A percentile compares a stretch with the other conserved stretches of the same genome.
Evolutionary conservation across 345 rosid species (phyloP).

Genomic region (Eucalyptus globulus): DNA sequence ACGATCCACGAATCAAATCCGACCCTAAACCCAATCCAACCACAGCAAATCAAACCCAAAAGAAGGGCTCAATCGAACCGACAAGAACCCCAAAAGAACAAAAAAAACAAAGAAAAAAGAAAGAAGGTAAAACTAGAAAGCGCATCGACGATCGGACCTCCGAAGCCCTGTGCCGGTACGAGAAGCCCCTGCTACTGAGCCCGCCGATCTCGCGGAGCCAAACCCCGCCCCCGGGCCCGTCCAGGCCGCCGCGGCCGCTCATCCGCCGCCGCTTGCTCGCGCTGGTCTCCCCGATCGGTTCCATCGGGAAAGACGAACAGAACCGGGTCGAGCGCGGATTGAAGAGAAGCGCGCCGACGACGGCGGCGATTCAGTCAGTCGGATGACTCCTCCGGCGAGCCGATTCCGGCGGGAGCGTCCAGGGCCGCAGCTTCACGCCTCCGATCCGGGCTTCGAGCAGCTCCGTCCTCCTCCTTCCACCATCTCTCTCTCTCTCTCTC

Average conservation of each 20-base stretch:
- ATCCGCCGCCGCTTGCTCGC: slow-evolving; percentile 12
- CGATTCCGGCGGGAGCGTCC: not conserved
- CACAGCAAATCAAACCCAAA: not conserved
- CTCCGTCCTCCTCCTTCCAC: not conserved
- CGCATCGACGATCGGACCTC: slow-evolving; percentile 30
- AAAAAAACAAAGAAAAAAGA: not conserved
- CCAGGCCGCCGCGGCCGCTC: slow-evolving; percentile 9
- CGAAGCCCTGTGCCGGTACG: slow-evolving; percentile 58
- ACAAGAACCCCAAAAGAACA: not conserved
- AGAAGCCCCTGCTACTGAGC: slow-evolving; percentile 51
- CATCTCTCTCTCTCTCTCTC: not conserved
- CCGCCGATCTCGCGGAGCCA: slow-evolving; percentile 73
- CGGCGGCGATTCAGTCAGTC: not conserved
- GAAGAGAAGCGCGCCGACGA: not conserved
- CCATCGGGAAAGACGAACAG: not conserved
- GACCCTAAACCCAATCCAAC: not conserved
- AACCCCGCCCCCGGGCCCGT: slow-evolving; percentile 40
- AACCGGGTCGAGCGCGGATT: not conserved
- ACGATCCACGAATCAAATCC: not conserved
- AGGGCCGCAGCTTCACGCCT: not conserved
- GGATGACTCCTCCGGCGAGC: not conserved
- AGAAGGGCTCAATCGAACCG: not conserved
- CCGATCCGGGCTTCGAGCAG: not conserved
- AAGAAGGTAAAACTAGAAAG: not conserved
- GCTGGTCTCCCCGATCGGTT: not conserved